These are phyloP conservation scores for Alternaria arbusti DNA, from an alignment of 2,329 filamentous ascomycete genomes.

Conservation along the genomic window DNA sequence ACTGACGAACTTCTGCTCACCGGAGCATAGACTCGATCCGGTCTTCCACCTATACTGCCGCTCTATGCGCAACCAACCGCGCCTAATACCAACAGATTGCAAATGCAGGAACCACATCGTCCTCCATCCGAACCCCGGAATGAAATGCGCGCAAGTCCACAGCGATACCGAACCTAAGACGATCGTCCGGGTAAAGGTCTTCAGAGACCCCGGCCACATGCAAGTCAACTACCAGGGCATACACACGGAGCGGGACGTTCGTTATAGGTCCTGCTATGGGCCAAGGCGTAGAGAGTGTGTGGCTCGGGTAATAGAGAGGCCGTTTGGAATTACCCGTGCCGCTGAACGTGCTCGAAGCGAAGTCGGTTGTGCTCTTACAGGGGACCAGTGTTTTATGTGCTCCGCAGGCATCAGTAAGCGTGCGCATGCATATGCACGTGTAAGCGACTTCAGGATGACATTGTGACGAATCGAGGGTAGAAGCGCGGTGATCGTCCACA, in stretches of 20 bases:
- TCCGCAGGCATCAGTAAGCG: not conserved
- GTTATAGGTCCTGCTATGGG: not conserved
- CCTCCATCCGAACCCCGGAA: not conserved
- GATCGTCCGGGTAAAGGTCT: constrained; percentile 10
- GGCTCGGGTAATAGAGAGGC: not conserved
- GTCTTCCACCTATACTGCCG: not conserved
- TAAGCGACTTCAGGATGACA: not conserved
- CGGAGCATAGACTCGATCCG: not conserved
- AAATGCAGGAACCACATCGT: not conserved
- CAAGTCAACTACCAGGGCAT: not conserved
- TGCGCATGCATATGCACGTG: not conserved
- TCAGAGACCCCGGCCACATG: not conserved
- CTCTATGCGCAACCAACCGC: not conserved
- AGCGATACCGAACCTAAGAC: not conserved
- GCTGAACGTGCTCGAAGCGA: not conserved
- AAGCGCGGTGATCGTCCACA: not conserved
- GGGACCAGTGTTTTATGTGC: not conserved
- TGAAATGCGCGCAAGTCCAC: not conserved
- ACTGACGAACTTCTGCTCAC: not conserved
- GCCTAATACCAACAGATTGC: not conserved
- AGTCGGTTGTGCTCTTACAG: not conserved
- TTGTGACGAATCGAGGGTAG: not conserved
- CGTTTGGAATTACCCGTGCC: constrained; percentile 14
- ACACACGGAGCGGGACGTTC: constrained; percentile 5
- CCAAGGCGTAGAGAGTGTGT: not conserved